These are phyloP conservation scores for Trapa bicornis DNA, from an alignment of 345 rosid species.

Conservation along the genomic window DNA sequence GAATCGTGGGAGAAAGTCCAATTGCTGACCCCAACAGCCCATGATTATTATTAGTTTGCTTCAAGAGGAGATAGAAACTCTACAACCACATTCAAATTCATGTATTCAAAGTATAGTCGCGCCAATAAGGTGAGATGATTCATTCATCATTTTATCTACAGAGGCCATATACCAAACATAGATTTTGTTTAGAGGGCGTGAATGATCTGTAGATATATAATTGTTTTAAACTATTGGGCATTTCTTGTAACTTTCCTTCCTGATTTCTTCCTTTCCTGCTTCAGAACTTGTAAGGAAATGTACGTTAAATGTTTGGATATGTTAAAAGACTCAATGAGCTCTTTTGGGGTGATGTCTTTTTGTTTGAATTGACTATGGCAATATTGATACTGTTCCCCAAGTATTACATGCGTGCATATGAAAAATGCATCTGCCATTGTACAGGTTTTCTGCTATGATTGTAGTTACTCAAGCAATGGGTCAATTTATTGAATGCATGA, in stretches of 20 bases:
- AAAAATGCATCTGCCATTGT: too few species aligned
- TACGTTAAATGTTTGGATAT: background rate
- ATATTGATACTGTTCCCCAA: too few species aligned
- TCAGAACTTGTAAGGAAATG: background rate
- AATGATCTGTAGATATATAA: background rate
- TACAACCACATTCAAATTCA: conserved; percentile 1
- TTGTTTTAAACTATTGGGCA: too few species aligned
- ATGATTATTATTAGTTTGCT: background rate
- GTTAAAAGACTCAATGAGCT: too few species aligned
- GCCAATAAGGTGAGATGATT: background rate
- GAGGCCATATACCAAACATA: background rate
- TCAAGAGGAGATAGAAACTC: background rate
- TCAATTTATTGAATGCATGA: too few species aligned
- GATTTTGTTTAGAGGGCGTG: background rate
- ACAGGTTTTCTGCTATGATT: too few species aligned
- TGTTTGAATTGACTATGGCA: too few species aligned
- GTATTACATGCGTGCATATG: too few species aligned
- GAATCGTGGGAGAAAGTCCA: background rate
- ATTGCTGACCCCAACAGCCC: background rate
- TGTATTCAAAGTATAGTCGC: background rate
- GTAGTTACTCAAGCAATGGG: too few species aligned
- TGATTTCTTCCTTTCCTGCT: background rate
- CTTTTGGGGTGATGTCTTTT: too few species aligned
- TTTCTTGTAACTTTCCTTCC: background rate
- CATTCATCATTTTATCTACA: background rate